Evolutionary conservation across 805 yeast genomes (phyloP).

Genomic region (Barnettozyma siamensis): DNA sequence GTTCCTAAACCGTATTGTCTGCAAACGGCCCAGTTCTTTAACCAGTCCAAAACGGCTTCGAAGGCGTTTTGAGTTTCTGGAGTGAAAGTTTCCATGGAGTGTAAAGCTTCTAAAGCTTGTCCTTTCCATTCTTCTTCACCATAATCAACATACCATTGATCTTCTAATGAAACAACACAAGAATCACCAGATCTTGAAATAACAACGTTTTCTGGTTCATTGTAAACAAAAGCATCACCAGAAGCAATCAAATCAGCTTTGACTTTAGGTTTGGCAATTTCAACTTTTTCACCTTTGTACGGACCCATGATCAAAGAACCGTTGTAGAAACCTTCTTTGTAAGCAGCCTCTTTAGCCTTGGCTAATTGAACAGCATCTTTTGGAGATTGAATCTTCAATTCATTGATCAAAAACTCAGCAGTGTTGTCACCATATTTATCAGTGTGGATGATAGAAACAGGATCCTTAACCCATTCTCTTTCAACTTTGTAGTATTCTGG

Average conservation of each 20-base stretch:
- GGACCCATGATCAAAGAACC: constrained; percentile 79
- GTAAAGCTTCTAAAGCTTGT: constrained; percentile 74
- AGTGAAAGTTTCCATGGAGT: constrained; percentile 68
- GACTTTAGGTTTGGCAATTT: constrained; percentile 82
- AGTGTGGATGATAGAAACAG: constrained; percentile 70
- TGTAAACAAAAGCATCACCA: constrained; percentile 82
- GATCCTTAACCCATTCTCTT: constrained; percentile 80
- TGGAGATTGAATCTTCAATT: constrained; percentile 89
- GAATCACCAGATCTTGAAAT: constrained; percentile 95
- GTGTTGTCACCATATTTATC: constrained; percentile 82
- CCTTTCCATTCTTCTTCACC: constrained; percentile 91
- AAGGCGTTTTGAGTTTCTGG: constrained; percentile 86
- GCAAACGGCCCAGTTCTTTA: constrained; percentile 96
- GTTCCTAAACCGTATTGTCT: constrained; percentile 96
- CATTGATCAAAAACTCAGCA: constrained; percentile 80
- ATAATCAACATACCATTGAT: constrained; percentile 97
- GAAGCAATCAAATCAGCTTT: constrained; percentile 72
- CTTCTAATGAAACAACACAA: constrained; percentile 94
- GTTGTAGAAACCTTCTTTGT: constrained; percentile 93
- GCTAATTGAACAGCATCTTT: constrained; percentile 85
- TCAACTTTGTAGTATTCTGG: constrained; percentile 86
- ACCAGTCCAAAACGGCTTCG: constrained; percentile 92
- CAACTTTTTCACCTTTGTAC: constrained; percentile 86
- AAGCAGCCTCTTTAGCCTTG: constrained; percentile 88
- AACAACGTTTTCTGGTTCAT: constrained; percentile 89